These are phyloP conservation scores for Ceratocystis harringtonii DNA, from an alignment of 2,329 filamentous ascomycete species.

Conservation along the genomic window DNA sequence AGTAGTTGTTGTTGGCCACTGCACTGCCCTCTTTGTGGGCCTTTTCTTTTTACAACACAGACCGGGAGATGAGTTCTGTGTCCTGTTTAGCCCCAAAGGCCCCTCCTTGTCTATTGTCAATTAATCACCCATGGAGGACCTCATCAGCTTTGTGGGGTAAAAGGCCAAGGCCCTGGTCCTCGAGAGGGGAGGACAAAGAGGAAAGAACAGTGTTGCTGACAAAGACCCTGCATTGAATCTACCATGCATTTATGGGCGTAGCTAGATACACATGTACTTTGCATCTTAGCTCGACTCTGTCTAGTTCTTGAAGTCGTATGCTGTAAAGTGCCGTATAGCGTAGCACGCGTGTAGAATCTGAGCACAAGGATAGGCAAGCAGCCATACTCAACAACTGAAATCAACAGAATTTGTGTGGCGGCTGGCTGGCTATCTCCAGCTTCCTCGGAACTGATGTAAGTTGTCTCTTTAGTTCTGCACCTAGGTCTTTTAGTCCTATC, in stretches of 20 bases:
- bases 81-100: background rate
- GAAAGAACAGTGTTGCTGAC: background rate
- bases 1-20: background rate
- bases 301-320: no score
- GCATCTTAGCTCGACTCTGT: no score
- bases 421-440: background rate
- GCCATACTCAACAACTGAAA: background rate
- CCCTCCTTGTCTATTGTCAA: background rate
- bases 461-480: background rate
- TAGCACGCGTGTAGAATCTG: no score
- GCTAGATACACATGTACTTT: no score
- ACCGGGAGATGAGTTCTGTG: background rate
- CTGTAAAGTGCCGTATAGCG: no score
- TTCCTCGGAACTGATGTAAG: background rate
- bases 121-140: background rate
- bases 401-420: background rate
- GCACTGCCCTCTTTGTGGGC: background rate
- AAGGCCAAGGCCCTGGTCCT: background rate
- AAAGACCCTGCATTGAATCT: background rate
- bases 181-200: background rate
- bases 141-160: background rate
- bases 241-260: no score
- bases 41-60: background rate
- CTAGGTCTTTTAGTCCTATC: background rate
- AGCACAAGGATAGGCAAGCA: no score